Evolutionary conservation across 129 eudicot species (phyloP), one percentile per base, ranked within the genome.

Genomic region (Oenanthe sinensis): DNA sequence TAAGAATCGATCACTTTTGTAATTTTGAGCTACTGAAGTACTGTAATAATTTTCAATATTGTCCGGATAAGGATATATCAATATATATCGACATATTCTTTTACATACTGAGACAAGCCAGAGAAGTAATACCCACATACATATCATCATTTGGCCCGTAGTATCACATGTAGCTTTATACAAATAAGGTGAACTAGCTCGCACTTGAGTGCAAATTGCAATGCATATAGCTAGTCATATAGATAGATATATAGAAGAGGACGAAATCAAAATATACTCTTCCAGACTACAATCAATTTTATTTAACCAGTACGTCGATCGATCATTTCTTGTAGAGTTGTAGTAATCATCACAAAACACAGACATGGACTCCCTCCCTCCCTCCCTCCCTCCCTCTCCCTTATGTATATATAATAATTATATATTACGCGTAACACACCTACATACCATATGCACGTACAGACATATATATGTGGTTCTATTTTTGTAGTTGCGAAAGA

Each of bases 151-250:
- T 58, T 58, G 67, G 67, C 67, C 8, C 24, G 65, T 22, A 55
- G 28, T 4, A 48, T 55, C 7, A 1, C 2, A 8, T 55, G 28
- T 20, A 20, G 65, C 65, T 22, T 65, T 65, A 13, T 65, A 70
- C 24, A 9, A 40, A 42, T 16, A 72, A 9, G 50, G 76, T 42
- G 37, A 47, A 37, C 76, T 43, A 60, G 78, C 79, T 58, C 24
- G 79, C 85, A 86, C 85, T 81, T 71, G 89, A 86, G 71, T 86
- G 85, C 50, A 72, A 22, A 0, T 16, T 22, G 75, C 58, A 20
- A 62, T 70, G 58, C 43, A 79, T 77, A 50, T 39, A n/a, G n/a
- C n/a, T n/a, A n/a, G n/a, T n/a, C n/a, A n/a, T n/a, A 40, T 48
- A 40, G 4, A 39, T 79, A 40, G 71, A 55, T 8, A 22, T 12